Percentiles rank a stretch among this genome's conserved stretches.
phyloP scores from a whole-genome alignment of 306 rosid species.

The Casuarina equisetifolia region DNA sequence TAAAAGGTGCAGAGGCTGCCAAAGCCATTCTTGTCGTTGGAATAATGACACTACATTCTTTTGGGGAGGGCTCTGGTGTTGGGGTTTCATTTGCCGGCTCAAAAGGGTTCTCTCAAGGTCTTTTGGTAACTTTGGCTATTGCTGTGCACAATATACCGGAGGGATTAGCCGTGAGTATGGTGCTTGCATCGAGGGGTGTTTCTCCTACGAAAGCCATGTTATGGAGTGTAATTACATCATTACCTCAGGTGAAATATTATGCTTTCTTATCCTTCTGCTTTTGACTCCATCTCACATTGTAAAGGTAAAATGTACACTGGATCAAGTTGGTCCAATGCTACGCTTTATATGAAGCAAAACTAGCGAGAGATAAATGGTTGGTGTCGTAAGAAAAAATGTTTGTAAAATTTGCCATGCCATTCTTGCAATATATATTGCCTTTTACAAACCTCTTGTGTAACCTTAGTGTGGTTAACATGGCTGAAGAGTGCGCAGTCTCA shows the following conservation, averaged over 20 bases:
- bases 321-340: background rate
- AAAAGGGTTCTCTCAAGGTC: slow-evolving; percentile 95
- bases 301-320: slow-evolving; percentile 13
- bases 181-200: slow-evolving; percentile 95
- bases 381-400: background rate
- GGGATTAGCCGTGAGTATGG: slow-evolving; percentile 99
- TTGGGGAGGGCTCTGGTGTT: slow-evolving; percentile 99
- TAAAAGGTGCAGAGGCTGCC: slow-evolving; percentile 97
- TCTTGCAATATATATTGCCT: background rate
- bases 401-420: background rate
- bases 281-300: slow-evolving; percentile 20
- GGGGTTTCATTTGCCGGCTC: slow-evolving; percentile 99
- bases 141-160: slow-evolving; percentile 99
- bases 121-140: slow-evolving; percentile 95
- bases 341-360: background rate
- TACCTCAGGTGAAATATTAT: slow-evolving; percentile 75
- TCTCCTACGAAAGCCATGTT: slow-evolving; percentile 98
- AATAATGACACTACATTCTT: slow-evolving; percentile 98
- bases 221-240: slow-evolving; percentile 97
- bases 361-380: background rate
- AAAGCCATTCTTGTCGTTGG: slow-evolving; percentile 96
- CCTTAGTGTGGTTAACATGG: background rate
- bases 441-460: background rate
- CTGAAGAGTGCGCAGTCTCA: background rate
- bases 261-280: background rate